Percentiles rank a stretch among this genome's conserved stretches.
Conservation (phyloP, 441 rosid species). For the Populus trichocarpa region DNA sequence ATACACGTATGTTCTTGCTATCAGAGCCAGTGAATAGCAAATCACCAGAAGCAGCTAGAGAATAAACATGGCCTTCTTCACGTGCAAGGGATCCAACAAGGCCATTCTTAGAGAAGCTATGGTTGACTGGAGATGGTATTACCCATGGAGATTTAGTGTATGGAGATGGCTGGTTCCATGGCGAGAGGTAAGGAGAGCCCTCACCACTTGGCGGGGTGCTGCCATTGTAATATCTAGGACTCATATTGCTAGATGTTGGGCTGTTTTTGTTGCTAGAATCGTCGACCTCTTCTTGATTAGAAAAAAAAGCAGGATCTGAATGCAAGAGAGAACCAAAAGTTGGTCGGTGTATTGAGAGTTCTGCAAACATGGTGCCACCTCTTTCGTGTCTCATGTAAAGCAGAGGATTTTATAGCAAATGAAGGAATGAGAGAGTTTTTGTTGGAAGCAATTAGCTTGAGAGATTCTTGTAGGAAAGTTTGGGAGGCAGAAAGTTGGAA, state of each 20-base stretch:
- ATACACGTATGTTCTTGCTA: constrained; percentile 83
- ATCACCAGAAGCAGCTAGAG: constrained; percentile 67
- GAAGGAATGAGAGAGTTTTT: not conserved
- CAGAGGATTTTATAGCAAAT: not conserved
- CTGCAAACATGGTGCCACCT: constrained; percentile 14
- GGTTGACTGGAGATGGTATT: constrained; percentile 29
- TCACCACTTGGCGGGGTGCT: constrained; percentile 40
- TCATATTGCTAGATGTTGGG: constrained; percentile 20
- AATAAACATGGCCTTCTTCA: constrained; percentile 90
- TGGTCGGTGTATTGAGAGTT: constrained; percentile 27
- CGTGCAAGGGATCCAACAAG: constrained; percentile 77
- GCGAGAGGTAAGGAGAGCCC: constrained; percentile 50
- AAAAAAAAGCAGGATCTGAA: constrained; percentile 30
- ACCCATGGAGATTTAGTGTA: constrained; percentile 71
- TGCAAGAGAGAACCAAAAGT: constrained; percentile 48
- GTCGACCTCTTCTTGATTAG: constrained; percentile 23
- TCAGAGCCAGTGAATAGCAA: constrained; percentile 80
- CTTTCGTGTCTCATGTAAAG: constrained; percentile 19
- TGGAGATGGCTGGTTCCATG: constrained; percentile 57
- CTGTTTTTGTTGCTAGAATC: constrained; percentile 24
- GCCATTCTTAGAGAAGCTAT: constrained; percentile 26
- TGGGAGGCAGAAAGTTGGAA: constrained; percentile 3
- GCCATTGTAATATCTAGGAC: constrained; percentile 31
- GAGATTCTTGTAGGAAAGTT: not conserved
- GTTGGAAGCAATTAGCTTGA: not conserved